Percentiles rank a stretch among this genome's conserved stretches.
phyloP scores from a whole-genome alignment of 1,284 basidiomycete species.

The Rhodofomes roseus region DNA sequence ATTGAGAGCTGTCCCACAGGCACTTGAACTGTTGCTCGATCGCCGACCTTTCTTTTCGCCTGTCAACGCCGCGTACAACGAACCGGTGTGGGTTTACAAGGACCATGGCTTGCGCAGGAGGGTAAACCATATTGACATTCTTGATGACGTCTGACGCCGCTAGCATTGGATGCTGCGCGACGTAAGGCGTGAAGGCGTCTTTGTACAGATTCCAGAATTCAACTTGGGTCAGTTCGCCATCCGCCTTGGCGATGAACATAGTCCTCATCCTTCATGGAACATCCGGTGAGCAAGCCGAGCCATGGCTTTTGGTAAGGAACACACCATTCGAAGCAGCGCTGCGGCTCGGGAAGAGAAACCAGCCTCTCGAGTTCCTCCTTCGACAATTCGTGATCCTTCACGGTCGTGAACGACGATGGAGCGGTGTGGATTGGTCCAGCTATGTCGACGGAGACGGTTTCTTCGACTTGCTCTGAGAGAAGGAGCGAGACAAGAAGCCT shows the following conservation, averaged over 20 bases:
- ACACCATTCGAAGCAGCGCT: conserved; percentile 77
- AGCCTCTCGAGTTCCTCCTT: conserved; percentile 63
- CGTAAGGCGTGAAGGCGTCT: conserved; percentile 57
- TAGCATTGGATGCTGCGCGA: conserved; percentile 55
- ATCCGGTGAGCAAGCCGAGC: conserved; percentile 2
- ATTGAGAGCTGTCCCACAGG: conserved; percentile 60
- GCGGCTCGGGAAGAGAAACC: conserved; percentile 59
- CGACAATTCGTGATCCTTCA: conserved; percentile 58
- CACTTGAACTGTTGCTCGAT: conserved; percentile 62
- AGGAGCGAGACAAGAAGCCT: conserved; percentile 65
- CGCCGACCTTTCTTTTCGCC: conserved; percentile 52
- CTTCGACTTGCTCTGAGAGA: conserved; percentile 65
- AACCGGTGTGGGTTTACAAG: conserved; percentile 68
- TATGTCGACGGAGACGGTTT: conserved; percentile 58
- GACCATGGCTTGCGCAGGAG: conserved; percentile 81
- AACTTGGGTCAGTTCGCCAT: conserved; percentile 82
- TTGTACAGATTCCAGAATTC: conserved; percentile 89
- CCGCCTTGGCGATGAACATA: conserved; percentile 68
- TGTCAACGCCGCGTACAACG: conserved; percentile 75
- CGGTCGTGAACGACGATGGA: conserved; percentile 42
- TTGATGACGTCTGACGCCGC: conserved; percentile 87
- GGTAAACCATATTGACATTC: conserved; percentile 75
- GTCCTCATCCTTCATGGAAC: conserved; percentile 65
- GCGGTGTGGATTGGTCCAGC: conserved; percentile 53
- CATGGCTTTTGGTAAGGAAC: conserved; percentile 12